Conservation (phyloP, 768 basidiomycete species). For the Boletales sp. region DNA sequence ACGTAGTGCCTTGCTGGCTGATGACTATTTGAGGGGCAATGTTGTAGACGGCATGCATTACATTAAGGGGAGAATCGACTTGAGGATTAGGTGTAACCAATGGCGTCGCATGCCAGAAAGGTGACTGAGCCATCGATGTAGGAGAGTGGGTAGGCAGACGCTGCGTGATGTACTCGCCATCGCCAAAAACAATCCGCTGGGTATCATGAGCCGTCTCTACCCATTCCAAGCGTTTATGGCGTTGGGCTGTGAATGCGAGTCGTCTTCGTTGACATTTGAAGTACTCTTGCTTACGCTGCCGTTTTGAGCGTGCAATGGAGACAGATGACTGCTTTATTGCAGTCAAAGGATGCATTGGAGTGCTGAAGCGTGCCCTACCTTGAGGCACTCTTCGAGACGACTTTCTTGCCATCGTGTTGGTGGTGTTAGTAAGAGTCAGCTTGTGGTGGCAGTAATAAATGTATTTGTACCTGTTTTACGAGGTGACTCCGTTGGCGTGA, state of each 20-base stretch:
- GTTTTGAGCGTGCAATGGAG: slow-evolving; percentile 12
- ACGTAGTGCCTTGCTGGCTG: slow-evolving; percentile 36
- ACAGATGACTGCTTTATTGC: slow-evolving; percentile 23
- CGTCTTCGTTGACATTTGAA: slow-evolving; percentile 16
- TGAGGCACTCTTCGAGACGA: slow-evolving; percentile 17
- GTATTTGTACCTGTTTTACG: too few species aligned
- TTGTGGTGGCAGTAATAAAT: neutral
- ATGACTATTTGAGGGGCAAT: slow-evolving; percentile 35
- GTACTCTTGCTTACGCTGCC: slow-evolving; percentile 22
- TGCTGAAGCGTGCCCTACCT: slow-evolving; percentile 28
- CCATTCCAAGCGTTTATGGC: slow-evolving; percentile 29
- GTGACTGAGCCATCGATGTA: slow-evolving; percentile 7
- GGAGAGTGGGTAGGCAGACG: slow-evolving; percentile 7
- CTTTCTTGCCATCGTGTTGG: slow-evolving; percentile 20
- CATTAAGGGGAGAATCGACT: neutral
- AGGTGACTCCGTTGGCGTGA: too few species aligned
- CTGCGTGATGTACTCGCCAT: slow-evolving; percentile 39
- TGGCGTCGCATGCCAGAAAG: slow-evolving; percentile 15
- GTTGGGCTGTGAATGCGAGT: slow-evolving; percentile 20
- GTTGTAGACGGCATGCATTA: slow-evolving; percentile 24
- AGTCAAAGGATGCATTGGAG: slow-evolving; percentile 19
- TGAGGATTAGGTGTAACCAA: slow-evolving; percentile 4
- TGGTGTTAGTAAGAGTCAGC: slow-evolving; percentile 4
- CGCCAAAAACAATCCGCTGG: slow-evolving; percentile 35
- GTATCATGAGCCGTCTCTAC: slow-evolving; percentile 35